A percentile compares a stretch with the other conserved stretches of the same genome.
Conservation (phyloP, 169 alveolate species). For the Eimeria brunetti region DNA sequence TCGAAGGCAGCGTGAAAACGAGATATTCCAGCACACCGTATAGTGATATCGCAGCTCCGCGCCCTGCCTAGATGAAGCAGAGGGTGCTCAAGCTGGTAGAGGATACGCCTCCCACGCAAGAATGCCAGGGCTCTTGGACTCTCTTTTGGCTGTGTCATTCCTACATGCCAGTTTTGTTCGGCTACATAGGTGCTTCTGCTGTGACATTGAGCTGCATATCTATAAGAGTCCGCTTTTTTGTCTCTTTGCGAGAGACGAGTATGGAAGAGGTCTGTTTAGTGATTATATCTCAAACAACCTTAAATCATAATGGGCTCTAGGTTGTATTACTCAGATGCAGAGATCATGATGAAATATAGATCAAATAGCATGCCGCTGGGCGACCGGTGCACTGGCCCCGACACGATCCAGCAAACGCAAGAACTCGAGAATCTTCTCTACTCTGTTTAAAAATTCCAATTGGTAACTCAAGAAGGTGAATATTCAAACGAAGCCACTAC, state of each 20-base stretch:
- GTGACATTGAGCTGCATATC: background rate
- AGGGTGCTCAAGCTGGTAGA: slow-evolving; percentile 69
- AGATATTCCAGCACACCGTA: slow-evolving; percentile 57
- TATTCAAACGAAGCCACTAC: background rate
- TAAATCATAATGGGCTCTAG: background rate
- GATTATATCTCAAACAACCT: background rate
- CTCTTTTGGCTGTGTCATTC: slow-evolving; percentile 35
- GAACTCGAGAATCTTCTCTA: background rate
- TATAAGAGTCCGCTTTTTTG: background rate
- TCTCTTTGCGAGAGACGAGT: background rate
- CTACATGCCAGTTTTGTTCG: background rate
- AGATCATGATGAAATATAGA: background rate
- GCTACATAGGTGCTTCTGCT: background rate
- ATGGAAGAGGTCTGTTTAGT: background rate
- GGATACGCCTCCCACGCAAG: slow-evolving; percentile 57
- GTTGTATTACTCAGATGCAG: background rate
- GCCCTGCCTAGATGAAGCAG: slow-evolving; percentile 69
- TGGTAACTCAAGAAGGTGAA: background rate
- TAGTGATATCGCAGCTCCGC: slow-evolving; percentile 51
- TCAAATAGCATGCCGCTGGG: background rate
- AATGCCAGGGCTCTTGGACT: slow-evolving; percentile 37
- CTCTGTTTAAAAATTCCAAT: background rate
- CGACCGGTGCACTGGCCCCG: background rate
- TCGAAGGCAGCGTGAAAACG: slow-evolving; percentile 74
- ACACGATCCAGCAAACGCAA: background rate